These are phyloP conservation scores for Glutinoglossum americanum DNA, from an alignment of 495 filamentous ascomycete species.

Conservation along the genomic window DNA sequence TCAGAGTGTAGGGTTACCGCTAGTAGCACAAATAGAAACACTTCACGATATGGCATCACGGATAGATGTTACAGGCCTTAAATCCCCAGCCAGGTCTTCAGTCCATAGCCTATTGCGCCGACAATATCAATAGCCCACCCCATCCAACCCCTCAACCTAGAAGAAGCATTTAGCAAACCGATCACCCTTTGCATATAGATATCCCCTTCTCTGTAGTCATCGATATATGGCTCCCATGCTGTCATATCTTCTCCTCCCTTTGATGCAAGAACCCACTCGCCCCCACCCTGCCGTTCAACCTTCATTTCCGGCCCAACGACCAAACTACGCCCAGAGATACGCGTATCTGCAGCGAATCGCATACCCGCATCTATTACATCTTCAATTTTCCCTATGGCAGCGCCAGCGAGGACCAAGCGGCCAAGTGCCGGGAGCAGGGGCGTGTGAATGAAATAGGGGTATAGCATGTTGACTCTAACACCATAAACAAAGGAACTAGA, in stretches of 20 bases:
- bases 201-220: slow-evolving; percentile 35
- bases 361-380: slow-evolving; percentile 34
- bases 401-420: slow-evolving; percentile 30
- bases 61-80: not conserved
- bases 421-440: slow-evolving; percentile 24
- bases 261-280: slow-evolving; percentile 18
- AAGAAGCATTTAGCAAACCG: slow-evolving; percentile 24
- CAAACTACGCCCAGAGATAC: slow-evolving; percentile 28
- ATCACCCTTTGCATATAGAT: slow-evolving; percentile 26
- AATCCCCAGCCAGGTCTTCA: not conserved
- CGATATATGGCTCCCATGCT: slow-evolving; percentile 34
- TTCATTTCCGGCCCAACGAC: slow-evolving; percentile 32
- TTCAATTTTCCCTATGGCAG: slow-evolving; percentile 24
- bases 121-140: slow-evolving; percentile 27
- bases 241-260: slow-evolving; percentile 17
- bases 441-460: slow-evolving; percentile 48
- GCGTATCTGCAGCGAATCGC: slow-evolving; percentile 22
- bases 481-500: slow-evolving; percentile 22
- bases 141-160: slow-evolving; percentile 24
- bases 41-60: not conserved
- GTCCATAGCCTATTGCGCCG: slow-evolving; percentile 4
- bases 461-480: slow-evolving; percentile 36
- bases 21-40: not conserved
- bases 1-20: too few relatives aligned
- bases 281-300: slow-evolving; percentile 15